A percentile compares a stretch with the other conserved stretches of the same genome.
phyloP scores from a whole-genome alignment of 148 eudicot genomes.

The Cornus florida region DNA sequence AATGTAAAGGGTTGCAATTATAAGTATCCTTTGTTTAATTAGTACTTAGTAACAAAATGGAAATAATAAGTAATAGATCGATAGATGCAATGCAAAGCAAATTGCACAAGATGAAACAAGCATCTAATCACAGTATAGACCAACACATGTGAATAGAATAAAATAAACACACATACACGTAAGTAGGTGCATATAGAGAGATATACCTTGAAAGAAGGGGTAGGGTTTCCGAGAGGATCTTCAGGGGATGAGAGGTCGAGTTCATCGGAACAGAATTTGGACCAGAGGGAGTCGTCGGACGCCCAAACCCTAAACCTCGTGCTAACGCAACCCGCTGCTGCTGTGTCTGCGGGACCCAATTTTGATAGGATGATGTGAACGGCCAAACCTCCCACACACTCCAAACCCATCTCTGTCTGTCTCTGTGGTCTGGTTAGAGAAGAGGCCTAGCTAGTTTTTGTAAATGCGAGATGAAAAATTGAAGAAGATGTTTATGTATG shows the following conservation, averaged over 20 bases:
- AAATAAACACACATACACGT: neutral
- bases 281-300: conserved; percentile 68
- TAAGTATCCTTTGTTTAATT: too few relatives aligned
- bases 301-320: conserved; percentile 47
- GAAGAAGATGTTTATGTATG: neutral
- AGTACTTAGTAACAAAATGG: neutral
- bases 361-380: conserved; percentile 56
- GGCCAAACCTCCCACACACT: conserved; percentile 50
- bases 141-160: neutral
- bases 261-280: conserved; percentile 47
- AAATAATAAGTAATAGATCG: too few relatives aligned
- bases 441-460: neutral
- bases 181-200: neutral
- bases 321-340: conserved; percentile 45
- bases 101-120: neutral
- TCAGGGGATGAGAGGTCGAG: conserved; percentile 55
- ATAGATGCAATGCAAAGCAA: neutral
- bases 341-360: conserved; percentile 53
- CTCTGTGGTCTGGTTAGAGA: neutral
- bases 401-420: conserved; percentile 31
- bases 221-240: conserved; percentile 57
- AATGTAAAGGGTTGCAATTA: too few relatives aligned
- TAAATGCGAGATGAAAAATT: too few relatives aligned
- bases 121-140: neutral
- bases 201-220: conserved; percentile 61